Base-by-base conservation (phyloP, 176 grass and related monocot species). In the Chloris gayana region DNA sequence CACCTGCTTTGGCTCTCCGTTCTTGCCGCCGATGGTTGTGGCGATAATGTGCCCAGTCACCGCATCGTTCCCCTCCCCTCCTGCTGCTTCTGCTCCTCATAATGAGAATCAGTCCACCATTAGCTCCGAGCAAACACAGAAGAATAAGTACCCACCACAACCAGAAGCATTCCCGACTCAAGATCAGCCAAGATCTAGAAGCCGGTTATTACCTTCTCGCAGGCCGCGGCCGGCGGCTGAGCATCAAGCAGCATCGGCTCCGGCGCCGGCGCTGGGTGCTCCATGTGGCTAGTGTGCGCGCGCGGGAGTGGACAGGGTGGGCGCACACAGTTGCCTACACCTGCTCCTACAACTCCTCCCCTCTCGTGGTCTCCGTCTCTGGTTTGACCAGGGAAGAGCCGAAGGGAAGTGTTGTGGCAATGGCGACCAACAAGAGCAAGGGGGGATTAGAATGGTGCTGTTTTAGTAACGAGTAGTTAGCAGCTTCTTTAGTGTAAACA, bases 1-100 rank as follows among this genome's bases (percentile, higher is more conserved):
- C 79, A 94, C 92, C 89, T 69, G 56, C 82, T 94, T 94, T n/a
- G 76, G 92, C 88, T 91, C 92, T 56, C 92, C 92, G 69, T 95
- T 91, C 87, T 92, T 95, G 76, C 87, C 87, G 46, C 93, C 89
- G 67, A 92, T 92, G 45, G 89, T 92, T 29, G 87, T 95, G 72
- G 89, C 88, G 81, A 95, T 95, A 26, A 95, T 88, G 81, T 95
- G 89, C 24, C 93, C 93, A 67, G 89, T 92, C 58, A 95, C 85
- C 7, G 87, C 87, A 42, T 91, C 89, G 47, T 72, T 88, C 37
- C 80, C 87, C 41, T 91, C 30, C 75, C 82, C 51, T 80, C 58
- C 35, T 89, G 58, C 53, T 57, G 77, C 34, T 80, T 42, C 76
- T 66, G 49, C 31, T 66, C 37, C 38, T 21, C 34, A 66, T 14